A percentile compares a stretch with the other conserved stretches of the same genome.
Evolutionary conservation across 2,329 filamentous ascomycete species (phyloP).

Genomic region (Pseudogymnoascus sp.): DNA sequence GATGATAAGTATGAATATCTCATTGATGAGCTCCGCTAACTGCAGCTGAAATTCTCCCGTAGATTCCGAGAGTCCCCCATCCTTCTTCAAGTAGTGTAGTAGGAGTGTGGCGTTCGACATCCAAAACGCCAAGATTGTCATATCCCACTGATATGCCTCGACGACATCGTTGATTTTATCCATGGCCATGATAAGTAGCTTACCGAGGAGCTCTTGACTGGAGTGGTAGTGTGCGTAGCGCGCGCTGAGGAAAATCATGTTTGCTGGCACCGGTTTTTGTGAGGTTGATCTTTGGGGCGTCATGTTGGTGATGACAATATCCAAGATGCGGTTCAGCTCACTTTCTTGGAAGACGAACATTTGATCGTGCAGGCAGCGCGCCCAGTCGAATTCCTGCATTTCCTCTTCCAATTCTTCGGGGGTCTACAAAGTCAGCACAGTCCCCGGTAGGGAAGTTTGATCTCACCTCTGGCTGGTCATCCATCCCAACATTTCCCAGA

Average conservation of each 20-base stretch:
- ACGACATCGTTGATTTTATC: conserved; percentile 96
- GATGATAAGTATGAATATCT: conserved; percentile 97
- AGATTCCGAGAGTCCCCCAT: conserved; percentile 69
- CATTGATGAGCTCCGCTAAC: conserved; percentile 89
- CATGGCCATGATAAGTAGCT: conserved; percentile 78
- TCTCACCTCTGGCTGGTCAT: conserved; percentile 85
- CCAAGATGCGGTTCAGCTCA: conserved; percentile 84
- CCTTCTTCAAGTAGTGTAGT: conserved; percentile 96
- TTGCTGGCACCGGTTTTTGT: conserved; percentile 97
- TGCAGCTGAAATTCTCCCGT: conserved; percentile 89
- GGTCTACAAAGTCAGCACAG: conserved; percentile 40
- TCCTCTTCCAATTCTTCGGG: conserved; percentile 81
- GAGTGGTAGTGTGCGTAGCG: conserved; percentile 96
- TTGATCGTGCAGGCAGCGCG: conserved; percentile 87
- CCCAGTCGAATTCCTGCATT: conserved; percentile 92
- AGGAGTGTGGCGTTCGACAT: conserved; percentile 93
- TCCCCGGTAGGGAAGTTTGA: conserved; percentile 19
- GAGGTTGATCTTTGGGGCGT: conserved; percentile 88
- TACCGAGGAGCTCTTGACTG: conserved; percentile 73
- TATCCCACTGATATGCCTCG: conserved; percentile 96
- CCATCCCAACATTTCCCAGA: conserved; percentile 87
- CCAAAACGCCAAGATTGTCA: conserved; percentile 99
- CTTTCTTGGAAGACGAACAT: conserved; percentile 99
- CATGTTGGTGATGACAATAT: conserved; percentile 97
- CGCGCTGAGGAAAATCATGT: conserved; percentile 92